phyloP scores from a whole-genome alignment of 805 yeast genomes.

The Candida tallmaniae region DNA sequence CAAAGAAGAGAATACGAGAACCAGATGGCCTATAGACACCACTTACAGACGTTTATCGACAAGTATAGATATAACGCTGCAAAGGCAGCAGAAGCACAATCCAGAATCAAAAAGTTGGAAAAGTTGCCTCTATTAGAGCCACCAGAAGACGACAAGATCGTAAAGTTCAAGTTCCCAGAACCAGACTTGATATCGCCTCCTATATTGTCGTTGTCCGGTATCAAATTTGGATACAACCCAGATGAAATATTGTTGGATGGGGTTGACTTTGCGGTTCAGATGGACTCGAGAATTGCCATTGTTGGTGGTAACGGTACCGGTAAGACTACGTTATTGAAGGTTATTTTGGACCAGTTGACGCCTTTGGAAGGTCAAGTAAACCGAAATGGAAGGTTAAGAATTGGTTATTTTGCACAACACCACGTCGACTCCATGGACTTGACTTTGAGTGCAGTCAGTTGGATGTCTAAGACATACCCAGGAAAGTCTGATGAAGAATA shows the following conservation, averaged over 20 bases:
- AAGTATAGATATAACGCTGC: constrained; percentile 97
- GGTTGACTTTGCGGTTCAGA: constrained; percentile 85
- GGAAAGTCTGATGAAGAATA: constrained; percentile 96
- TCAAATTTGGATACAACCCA: constrained; percentile 78
- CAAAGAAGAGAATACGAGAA: constrained; percentile 94
- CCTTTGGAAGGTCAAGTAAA: constrained; percentile 80
- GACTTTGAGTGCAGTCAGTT: constrained; percentile 77
- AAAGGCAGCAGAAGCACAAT: constrained; percentile 95
- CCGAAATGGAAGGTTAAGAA: constrained; percentile 79
- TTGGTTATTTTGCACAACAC: constrained; percentile 97
- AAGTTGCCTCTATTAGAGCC: constrained; percentile 89
- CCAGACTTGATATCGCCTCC: constrained; percentile 94
- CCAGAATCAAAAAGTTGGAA: constrained; percentile 94
- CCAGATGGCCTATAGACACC: constrained; percentile 94
- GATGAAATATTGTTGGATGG: constrained; percentile 59
- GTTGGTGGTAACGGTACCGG: constrained; percentile 99
- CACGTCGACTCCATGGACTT: constrained; percentile 98
- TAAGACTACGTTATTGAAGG: constrained; percentile 89
- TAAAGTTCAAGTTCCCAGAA: constrained; percentile 90
- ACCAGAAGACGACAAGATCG: constrained; percentile 85
- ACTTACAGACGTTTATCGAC: constrained; percentile 91
- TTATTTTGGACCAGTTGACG: constrained; percentile 69
- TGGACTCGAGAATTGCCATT: constrained; percentile 92
- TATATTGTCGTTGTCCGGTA: constrained; percentile 80
- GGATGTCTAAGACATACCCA: constrained; percentile 88